Evolutionary conservation across 2,329 filamentous ascomycete species (phyloP).

Genomic region (Clathrospora elynae): DNA sequence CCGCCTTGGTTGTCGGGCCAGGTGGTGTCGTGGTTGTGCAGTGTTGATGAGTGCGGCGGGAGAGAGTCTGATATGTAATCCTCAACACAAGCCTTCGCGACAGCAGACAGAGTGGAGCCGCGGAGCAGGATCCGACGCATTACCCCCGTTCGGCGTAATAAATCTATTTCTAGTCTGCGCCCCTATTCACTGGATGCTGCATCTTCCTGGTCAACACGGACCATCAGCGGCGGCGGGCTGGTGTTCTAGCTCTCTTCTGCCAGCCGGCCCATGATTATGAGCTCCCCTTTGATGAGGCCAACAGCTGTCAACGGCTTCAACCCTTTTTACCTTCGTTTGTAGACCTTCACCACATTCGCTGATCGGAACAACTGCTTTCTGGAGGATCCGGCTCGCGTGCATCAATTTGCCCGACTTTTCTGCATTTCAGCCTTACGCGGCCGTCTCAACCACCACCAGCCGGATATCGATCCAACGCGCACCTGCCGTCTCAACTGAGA

Average conservation of each 20-base stretch:
- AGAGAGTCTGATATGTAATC: not conserved
- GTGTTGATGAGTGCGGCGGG: not conserved
- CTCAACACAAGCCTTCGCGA: constrained; percentile 1
- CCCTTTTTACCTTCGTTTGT: constrained; percentile 40
- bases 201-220: constrained; percentile 28
- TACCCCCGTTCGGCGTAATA: constrained; percentile 21
- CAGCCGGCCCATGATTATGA: constrained; percentile 27
- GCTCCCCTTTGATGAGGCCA: constrained; percentile 27
- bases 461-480: constrained; percentile 13
- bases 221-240: constrained; percentile 23
- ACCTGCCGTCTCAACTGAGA: constrained; percentile 9
- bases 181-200: constrained; percentile 24
- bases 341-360: constrained; percentile 39
- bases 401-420: constrained; percentile 22
- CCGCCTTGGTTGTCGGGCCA: not conserved
- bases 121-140: constrained; percentile 13
- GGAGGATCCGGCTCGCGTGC: constrained; percentile 9
- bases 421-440: constrained; percentile 33
- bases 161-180: constrained; percentile 31
- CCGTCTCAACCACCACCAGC: constrained; percentile 8
- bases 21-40: not conserved
- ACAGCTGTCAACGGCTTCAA: constrained; percentile 25
- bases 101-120: constrained; percentile 21
- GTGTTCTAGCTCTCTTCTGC: too few relatives aligned
- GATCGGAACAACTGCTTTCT: constrained; percentile 27